A percentile compares a stretch with the other conserved stretches of the same genome.
These are phyloP conservation scores for Heimioporus sp. DNA, from an alignment of 768 basidiomycete genomes.

Conservation along the genomic window DNA sequence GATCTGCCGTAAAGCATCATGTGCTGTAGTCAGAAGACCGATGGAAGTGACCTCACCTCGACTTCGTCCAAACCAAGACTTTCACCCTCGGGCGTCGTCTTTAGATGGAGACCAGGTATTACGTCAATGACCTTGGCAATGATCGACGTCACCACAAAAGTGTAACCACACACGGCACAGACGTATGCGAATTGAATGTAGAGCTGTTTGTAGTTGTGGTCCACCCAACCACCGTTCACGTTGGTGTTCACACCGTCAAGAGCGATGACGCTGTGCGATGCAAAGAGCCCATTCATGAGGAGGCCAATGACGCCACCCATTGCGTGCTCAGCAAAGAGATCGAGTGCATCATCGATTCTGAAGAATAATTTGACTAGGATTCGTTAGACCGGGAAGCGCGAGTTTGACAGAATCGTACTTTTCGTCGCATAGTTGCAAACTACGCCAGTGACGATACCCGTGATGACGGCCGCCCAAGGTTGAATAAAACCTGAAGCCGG, in stretches of 20 bases:
- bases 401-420: slow-evolving; percentile 39
- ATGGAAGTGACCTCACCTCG: slow-evolving; percentile 45
- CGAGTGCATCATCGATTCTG: slow-evolving; percentile 82
- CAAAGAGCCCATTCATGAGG: slow-evolving; percentile 73
- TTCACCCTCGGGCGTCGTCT: slow-evolving; percentile 55
- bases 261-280: slow-evolving; percentile 56
- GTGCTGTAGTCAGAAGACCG: background rate
- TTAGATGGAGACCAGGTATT: slow-evolving; percentile 57
- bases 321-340: slow-evolving; percentile 91
- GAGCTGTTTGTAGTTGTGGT: slow-evolving; percentile 75
- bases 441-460: slow-evolving; percentile 70
- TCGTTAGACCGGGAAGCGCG: slow-evolving; percentile 9
- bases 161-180: slow-evolving; percentile 54
- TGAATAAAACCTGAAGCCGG: slow-evolving; percentile 83
- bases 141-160: slow-evolving; percentile 58
- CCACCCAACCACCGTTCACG: slow-evolving; percentile 65
- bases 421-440: slow-evolving; percentile 85
- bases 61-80: slow-evolving; percentile 67
- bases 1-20: slow-evolving; percentile 38
- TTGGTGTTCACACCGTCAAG: slow-evolving; percentile 65
- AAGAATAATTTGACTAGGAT: slow-evolving; percentile 63
- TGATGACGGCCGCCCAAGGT: slow-evolving; percentile 72
- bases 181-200: slow-evolving; percentile 74
- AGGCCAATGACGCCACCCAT: slow-evolving; percentile 80
- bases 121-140: slow-evolving; percentile 56